Percentiles rank a stretch among this genome's conserved stretches.
Evolutionary conservation across 1,284 basidiomycete species (phyloP).

Genomic region (Tausonia pullulans): DNA sequence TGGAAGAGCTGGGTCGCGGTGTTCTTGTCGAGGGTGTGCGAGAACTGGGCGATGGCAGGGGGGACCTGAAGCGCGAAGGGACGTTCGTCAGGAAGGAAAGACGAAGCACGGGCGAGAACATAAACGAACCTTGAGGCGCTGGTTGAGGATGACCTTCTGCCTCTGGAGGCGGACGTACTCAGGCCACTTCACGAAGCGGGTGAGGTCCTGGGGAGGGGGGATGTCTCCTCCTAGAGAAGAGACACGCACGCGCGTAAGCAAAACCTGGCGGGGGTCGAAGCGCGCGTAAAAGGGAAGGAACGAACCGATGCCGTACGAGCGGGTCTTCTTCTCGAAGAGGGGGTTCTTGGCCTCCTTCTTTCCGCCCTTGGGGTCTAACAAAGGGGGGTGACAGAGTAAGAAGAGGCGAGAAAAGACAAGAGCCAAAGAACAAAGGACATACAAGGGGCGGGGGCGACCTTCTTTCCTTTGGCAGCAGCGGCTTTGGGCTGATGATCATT

Average conservation of each 20-base stretch:
- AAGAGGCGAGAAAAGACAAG: not conserved
- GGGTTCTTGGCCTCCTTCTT: conserved; percentile 48
- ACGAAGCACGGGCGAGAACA: not conserved
- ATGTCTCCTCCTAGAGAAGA: conserved; percentile 70
- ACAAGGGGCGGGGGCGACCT: conserved; percentile 36
- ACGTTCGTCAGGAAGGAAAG: not conserved
- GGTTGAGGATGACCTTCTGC: conserved; percentile 96
- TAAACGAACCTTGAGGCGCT: conserved; percentile 66
- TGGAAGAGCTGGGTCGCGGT: conserved; percentile 97
- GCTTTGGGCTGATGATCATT: conserved; percentile 31
- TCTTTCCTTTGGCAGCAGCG: conserved; percentile 31
- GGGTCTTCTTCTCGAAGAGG: conserved; percentile 80
- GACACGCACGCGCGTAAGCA: not conserved
- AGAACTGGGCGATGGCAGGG: conserved; percentile 95
- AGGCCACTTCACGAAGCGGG: conserved; percentile 99
- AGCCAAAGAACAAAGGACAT: not conserved
- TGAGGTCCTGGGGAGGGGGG: conserved; percentile 80
- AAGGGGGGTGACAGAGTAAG: too few relatives aligned
- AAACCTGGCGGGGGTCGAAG: conserved; percentile 4
- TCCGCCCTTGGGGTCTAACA: conserved; percentile 17
- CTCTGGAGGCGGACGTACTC: conserved; percentile 97
- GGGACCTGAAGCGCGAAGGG: conserved; percentile 47
- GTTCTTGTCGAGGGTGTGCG: conserved; percentile 98
- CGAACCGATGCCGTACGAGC: conserved; percentile 92
- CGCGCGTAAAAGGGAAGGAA: conserved; percentile 17